Base-by-base conservation (phyloP, 2,329 filamentous ascomycete genomes). In the Cladosporium sp. region DNA sequence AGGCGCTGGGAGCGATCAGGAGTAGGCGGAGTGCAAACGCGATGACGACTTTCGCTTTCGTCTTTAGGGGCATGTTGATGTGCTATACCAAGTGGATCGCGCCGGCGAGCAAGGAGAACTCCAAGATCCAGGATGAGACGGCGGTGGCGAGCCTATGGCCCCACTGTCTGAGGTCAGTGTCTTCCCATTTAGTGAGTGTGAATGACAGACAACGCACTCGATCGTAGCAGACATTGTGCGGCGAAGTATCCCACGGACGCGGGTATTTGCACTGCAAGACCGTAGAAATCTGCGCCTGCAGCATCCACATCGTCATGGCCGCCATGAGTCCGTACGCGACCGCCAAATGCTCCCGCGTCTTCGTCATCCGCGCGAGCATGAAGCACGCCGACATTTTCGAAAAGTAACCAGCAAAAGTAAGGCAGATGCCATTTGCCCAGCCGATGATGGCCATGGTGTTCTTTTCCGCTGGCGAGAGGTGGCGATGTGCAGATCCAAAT, bases 281-380 rank as follows among this genome's bases (percentile, higher is more conserved):
- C 16, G 69, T 49, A 3, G 67, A 54, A 16, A 67, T 32, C 21
- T 70, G 57, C 1, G 64, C 69, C 1, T 68, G 56, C 13, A 71
- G 16, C 8, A 65, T 66, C 70, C 70, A 73, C 8, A 69, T 5
- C 1, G 28, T 61, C 14, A 65, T 70, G 23, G 65, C 34, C 3
- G 48, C 53, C 8, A 66, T 64, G n/a, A 75, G 59, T 10, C 56
- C 60, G 32, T 70, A 70, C 8, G 66, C 63, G 8, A 71, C 57
- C 6, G 63, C 39, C 32, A 70, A 66, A 25, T 72, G 70, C 28
- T 67, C 64, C 23, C 62, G 64, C 11, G 57, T 56, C 18, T 60
- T 65, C 0, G 71, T 69, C 54, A 75, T 71, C n/a, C 74, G 68
- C 21, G 67, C 67, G 23, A 75, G 69, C 25, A 75, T 65, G 21